Base-by-base conservation (phyloP, 2,329 filamentous ascomycete genomes). In the Fusarium chaquense region DNA sequence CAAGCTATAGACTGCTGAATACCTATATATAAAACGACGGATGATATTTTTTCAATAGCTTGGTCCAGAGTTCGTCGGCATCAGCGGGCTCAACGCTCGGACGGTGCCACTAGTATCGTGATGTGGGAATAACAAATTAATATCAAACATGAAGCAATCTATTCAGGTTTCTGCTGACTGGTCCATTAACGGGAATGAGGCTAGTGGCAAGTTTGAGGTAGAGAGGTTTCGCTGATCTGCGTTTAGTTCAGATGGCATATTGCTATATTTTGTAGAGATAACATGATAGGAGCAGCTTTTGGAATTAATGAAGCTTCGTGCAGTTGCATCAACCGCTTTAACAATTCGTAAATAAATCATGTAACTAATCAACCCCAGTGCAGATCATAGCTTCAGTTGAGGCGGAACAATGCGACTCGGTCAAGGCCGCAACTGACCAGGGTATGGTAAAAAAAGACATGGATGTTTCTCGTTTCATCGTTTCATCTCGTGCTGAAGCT, bases 301-400 rank as follows among this genome's bases (percentile, higher is more conserved):
- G 10, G 2, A 2, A 3, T n/a, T 2, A 0, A 24, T 22, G 4
- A 18, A 18, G 18, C 9, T 18, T 16, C 2, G 18, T 18, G 24
- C 15, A 44, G 12, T 8, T 22, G 5, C 5, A 26, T 44, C 18
- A 18, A 26, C 16, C 16, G 41, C 41, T 18, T 44, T n/a, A 26
- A 18, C 5, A 18, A 6, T 28, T 5, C 1, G 15, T 7, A 28
- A 8, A 44, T 26, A 12, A 26, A 24, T 26, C 24, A 7, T 18
- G 12, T 40, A 40, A 0, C 20, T 20, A 20, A 11, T 40, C 20
- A 7, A 44, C 41, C 41, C 41, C 24, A n/a, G 41, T 44, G 41
- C 1, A 26, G 41, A 44, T 26, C 41, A 24, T 44, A 44, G 41
- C 41, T 44, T 44, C 24, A 44, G 24, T 44, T 44, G 41, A 44